Conservation (phyloP, 2,329 filamentous ascomycete species). For the Teratosphaeria viscida region DNA sequence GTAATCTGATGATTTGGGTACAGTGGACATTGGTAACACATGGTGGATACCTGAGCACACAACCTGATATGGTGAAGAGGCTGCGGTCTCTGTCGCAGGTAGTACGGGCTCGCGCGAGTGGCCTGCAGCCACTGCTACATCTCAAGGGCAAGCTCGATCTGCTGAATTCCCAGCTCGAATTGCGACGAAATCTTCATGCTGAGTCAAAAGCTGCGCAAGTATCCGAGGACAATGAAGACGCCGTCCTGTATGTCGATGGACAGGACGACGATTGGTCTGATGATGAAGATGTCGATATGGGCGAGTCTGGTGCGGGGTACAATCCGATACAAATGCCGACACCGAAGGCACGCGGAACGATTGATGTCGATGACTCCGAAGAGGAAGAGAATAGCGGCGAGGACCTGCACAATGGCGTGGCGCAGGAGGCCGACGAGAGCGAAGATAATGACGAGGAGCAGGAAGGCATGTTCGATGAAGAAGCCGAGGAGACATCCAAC, state of each 20-base stretch:
- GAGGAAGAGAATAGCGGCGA: constrained; percentile 7
- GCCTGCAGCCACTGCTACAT: constrained; percentile 69
- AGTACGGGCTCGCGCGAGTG: constrained; percentile 73
- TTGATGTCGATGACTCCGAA: constrained; percentile 5
- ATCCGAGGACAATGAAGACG: constrained; percentile 40
- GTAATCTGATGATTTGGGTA: constrained; percentile 86
- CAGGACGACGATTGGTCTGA: constrained; percentile 52
- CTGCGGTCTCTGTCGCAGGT: constrained; percentile 75
- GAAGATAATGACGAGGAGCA: constrained; percentile 32
- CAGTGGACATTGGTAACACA: constrained; percentile 91
- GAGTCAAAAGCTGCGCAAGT: neutral
- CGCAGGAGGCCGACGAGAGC: constrained; percentile 25
- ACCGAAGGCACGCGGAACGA: neutral
- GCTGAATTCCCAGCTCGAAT: constrained; percentile 77
- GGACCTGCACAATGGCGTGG: constrained; percentile 10
- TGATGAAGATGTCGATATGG: constrained; percentile 3
- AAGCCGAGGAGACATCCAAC: constrained; percentile 11
- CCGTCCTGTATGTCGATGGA: constrained; percentile 78
- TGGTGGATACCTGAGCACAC: constrained; percentile 78
- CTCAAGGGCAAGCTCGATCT: constrained; percentile 95
- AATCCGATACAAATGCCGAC: neutral
- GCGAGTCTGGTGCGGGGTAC: neutral
- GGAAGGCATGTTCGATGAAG: constrained; percentile 10
- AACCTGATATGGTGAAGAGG: constrained; percentile 70
- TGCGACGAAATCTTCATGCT: constrained; percentile 53